These are phyloP conservation scores for Cryphonectria nitschkei DNA, from an alignment of 2,329 filamentous ascomycete species.

Conservation along the genomic window DNA sequence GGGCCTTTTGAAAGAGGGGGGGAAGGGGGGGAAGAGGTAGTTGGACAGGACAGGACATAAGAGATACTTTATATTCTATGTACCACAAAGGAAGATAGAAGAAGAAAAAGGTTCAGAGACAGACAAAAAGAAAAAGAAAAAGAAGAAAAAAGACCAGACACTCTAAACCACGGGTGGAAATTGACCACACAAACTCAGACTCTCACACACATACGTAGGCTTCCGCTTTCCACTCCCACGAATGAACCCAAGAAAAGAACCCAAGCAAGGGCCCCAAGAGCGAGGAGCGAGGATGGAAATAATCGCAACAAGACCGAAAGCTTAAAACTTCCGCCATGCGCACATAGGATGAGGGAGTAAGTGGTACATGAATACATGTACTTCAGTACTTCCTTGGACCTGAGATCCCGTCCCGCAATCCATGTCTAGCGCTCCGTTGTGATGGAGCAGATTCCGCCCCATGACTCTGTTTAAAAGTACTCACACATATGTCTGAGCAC, in stretches of 20 bases:
- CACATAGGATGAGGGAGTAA: not conserved
- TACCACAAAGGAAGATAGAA: not conserved
- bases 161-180: not conserved
- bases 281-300: conserved; percentile 11
- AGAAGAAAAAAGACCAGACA: not conserved
- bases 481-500: conserved; percentile 14
- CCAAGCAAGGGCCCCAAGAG: conserved; percentile 14
- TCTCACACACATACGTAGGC: not conserved
- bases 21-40: not conserved
- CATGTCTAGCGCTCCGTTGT: conserved; percentile 7
- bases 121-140: not conserved
- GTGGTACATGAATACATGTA: conserved; percentile 9
- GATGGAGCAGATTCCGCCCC: conserved; percentile 2
- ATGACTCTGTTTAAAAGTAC: conserved; percentile 5
- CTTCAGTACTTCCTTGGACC: not conserved
- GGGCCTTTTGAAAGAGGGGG: not conserved
- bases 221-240: not conserved
- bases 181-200: not conserved
- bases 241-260: not conserved
- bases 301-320: conserved; percentile 28
- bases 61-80: not conserved
- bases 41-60: conserved; percentile 9
- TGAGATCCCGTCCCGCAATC: conserved; percentile 18
- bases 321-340: conserved; percentile 25
- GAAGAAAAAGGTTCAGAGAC: not conserved